Evolutionary conservation across 495 filamentous ascomycete genomes (phyloP), one percentile per base, ranked within the genome.

Genomic region (Aspergillus nidulans): DNA sequence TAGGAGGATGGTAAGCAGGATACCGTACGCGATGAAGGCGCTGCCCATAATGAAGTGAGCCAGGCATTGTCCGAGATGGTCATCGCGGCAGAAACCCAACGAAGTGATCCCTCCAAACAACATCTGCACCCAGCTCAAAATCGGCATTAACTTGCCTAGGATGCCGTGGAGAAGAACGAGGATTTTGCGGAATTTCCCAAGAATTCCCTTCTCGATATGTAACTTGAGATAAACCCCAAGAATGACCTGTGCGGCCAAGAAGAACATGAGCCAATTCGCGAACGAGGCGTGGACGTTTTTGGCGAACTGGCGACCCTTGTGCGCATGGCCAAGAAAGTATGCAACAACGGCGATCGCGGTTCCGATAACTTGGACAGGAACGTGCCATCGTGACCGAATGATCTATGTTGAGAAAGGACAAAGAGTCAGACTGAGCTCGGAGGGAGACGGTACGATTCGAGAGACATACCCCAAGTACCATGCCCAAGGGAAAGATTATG

Each of bases 41-140:
- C 86, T 88, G 18, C 94, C 94, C 95, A 98, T 97, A 66, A 97
- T 97, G 65, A 97, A 97, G 69, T 98, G 94, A 26, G 94, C 95
- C 24, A 90, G 72, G 72, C 94, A 98, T 73, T 98, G 95, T 6
- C 92, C 92, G 16, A 90, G 63, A 67, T 97, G 94, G 47, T 97
- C 94, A 21, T 77, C 91, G 49, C 86, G 85, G 67, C 94, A 98
- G 74, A 95, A 97, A n/a, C 94, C 94, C 54, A 96, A 73, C 39
- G 89, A 81, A 1, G 92, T 90, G 62, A 98, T 96, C 8, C 94
- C 95, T 25, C 94, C 94, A 69, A 98, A 95, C 6, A 98, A 66
- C 88, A 98, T 97, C 74, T 98, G 95, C 8, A 87, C 82, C 94
- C 94, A 98, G 34, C 87, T 81, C 4, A 88, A 79, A 1, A 98